Evolutionary conservation across 1,284 basidiomycete genomes (phyloP), one percentile per base, ranked within the genome.

Genomic region (Cryptococcus wingfieldii): DNA sequence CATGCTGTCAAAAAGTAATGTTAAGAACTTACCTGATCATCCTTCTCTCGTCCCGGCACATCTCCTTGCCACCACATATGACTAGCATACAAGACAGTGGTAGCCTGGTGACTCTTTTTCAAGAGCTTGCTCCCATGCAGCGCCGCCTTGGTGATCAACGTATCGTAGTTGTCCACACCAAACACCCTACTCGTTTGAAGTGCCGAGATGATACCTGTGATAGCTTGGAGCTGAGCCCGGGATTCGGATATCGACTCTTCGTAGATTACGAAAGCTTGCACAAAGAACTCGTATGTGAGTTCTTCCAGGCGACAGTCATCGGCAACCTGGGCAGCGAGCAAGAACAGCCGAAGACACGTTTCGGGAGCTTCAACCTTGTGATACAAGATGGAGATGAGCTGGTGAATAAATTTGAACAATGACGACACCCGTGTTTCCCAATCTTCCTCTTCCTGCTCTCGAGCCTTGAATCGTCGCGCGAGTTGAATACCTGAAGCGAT

Each of bases 61-160:
- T 80, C 81, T 61, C 88, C 87, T 73, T 97, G 93, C 92, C 92
- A 97, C 91, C 92, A 96, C 69, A 96, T 79, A 78, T 97, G 93
- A 72, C 90, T 94, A 3, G 93, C 93, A 42, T 93, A 81, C 50
- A 89, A 86, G n/a, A 97, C 92, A 4, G 92, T 93, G 6, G 85
- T 90, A 14, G 92, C 88, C 77, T 97, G 93, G 76, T 96, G 93
- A 27, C 90, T 89, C 81, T 97, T 96, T 83, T 97, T 97, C 71
- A 97, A 75, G 62, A 96, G 75, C 77, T 94, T 93, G 46, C 91
- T 89, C 5, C 90, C 91, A 72, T 97, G 93, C 64, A 96, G 78
- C 9, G 93, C 92, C 23, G 92, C 93, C 78, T 97, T 97, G 38
- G 93, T 95, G 68, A 96, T 91, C 60, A 97, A 78, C 4, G 92